Conservation (phyloP, 257 asterid genomes). For the Jacaranda copaia region DNA sequence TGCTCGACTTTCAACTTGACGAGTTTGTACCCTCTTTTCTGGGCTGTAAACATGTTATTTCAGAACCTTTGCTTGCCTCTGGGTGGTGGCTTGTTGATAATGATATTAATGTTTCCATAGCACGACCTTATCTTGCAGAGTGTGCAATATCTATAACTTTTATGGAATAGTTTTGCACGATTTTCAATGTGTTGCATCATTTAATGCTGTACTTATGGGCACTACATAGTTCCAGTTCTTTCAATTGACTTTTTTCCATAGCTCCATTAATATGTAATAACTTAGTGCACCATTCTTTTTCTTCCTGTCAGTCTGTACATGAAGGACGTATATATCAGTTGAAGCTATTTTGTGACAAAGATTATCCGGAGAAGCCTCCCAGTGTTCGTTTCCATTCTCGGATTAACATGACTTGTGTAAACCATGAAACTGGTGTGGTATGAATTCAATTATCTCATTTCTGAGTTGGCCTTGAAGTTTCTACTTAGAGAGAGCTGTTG, state of each 20-base stretch:
- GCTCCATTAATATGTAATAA: background rate
- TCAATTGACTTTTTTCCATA: background rate
- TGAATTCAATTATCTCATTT: conserved; percentile 24
- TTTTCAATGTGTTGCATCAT: too few relatives aligned
- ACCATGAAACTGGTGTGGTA: conserved; percentile 88
- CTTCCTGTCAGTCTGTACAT: conserved; percentile 71
- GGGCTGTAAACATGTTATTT: background rate
- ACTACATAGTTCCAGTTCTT: too few relatives aligned
- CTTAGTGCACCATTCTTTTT: conserved; percentile 28
- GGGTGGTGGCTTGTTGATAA: background rate
- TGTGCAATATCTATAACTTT: background rate
- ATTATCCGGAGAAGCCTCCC: conserved; percentile 96
- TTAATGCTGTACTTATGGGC: too few relatives aligned
- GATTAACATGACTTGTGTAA: conserved; percentile 80
- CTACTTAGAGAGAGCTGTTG: background rate
- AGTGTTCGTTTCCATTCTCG: conserved; percentile 87
- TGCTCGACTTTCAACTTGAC: too few relatives aligned
- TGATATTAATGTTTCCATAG: background rate
- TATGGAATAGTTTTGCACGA: background rate
- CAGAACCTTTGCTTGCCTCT: background rate
- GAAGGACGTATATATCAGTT: conserved; percentile 92
- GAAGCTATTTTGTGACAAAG: conserved; percentile 92
- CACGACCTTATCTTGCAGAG: conserved; percentile 4
- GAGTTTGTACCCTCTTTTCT: too few relatives aligned
- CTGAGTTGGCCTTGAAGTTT: background rate